phyloP scores from a whole-genome alignment of 2,329 filamentous ascomycete species.

The Colletotrichum tropicale region DNA sequence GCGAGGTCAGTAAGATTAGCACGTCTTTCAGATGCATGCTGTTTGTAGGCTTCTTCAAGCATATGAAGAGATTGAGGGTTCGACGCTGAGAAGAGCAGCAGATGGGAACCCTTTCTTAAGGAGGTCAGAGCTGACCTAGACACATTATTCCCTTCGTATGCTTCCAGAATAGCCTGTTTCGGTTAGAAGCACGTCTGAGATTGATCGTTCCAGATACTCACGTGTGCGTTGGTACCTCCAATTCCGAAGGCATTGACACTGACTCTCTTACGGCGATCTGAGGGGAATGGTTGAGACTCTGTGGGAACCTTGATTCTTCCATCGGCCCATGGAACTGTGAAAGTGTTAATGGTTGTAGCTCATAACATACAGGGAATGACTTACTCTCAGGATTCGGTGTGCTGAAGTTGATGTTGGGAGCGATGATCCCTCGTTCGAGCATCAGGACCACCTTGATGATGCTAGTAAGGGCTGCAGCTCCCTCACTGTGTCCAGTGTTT shows the following conservation, averaged over 20 bases:
- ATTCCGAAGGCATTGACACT: constrained; percentile 41
- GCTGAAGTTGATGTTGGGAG: constrained; percentile 12
- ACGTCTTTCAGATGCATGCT: constrained; percentile 21
- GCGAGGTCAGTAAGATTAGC: constrained; percentile 24
- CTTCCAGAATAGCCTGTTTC: background rate
- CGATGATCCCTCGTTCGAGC: background rate
- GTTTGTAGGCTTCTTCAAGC: constrained; percentile 8
- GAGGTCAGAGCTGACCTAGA: background rate
- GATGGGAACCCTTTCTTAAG: background rate
- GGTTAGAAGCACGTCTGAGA: background rate
- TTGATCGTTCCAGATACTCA: background rate
- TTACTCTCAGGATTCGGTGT: constrained; percentile 1
- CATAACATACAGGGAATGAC: background rate
- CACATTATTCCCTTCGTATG: background rate
- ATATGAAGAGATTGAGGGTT: constrained; percentile 19
- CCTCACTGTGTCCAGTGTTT: constrained; percentile 41
- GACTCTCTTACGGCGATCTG: constrained; percentile 25
- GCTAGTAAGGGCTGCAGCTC: constrained; percentile 30
- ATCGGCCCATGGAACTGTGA: constrained; percentile 6
- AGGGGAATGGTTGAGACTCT: constrained; percentile 27
- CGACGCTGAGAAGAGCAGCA: constrained; percentile 19
- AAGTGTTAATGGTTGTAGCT: background rate
- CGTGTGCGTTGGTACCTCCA: constrained; percentile 26
- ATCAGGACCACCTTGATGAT: constrained; percentile 36
- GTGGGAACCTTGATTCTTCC: constrained; percentile 28